Evolutionary conservation across 116 monocot genomes (phyloP).

Genomic region (Trichopus zeylanicus): DNA sequence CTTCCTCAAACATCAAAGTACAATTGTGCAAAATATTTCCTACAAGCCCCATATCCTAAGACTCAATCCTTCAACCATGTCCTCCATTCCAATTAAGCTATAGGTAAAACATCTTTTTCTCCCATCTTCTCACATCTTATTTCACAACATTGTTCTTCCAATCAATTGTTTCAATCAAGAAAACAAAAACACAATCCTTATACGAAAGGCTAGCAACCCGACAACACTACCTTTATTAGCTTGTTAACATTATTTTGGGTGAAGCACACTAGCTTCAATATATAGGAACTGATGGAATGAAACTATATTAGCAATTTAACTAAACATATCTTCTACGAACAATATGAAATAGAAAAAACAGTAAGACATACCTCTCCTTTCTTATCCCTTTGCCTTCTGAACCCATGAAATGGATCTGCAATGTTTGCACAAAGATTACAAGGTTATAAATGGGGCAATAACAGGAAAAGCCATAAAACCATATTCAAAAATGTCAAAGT

Average conservation of each 20-base stretch:
- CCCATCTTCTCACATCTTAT: not conserved
- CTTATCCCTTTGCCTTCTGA: slow-evolving; percentile 68
- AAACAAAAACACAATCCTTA: not conserved
- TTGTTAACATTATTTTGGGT: too few species aligned
- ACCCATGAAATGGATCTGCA: slow-evolving; percentile 81
- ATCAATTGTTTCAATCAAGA: not conserved
- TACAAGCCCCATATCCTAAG: not conserved
- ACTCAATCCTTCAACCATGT: too few species aligned
- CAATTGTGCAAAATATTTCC: not conserved
- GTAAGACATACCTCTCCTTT: slow-evolving; percentile 62
- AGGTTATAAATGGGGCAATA: not conserved
- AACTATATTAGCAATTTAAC: not conserved
- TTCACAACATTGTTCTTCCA: not conserved
- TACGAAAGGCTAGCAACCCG: not conserved
- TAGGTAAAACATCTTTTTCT: too few species aligned
- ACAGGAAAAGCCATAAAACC: not conserved
- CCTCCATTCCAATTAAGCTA: too few species aligned
- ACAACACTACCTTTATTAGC: not conserved
- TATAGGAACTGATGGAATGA: not conserved
- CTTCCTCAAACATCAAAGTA: not conserved
- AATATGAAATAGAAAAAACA: too few species aligned
- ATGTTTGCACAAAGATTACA: not conserved
- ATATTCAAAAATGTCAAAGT: not conserved
- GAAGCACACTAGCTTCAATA: not conserved
- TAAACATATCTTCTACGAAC: too few species aligned